Conservation (phyloP, 257 asterid genomes). For the Primulina eburnea region DNA sequence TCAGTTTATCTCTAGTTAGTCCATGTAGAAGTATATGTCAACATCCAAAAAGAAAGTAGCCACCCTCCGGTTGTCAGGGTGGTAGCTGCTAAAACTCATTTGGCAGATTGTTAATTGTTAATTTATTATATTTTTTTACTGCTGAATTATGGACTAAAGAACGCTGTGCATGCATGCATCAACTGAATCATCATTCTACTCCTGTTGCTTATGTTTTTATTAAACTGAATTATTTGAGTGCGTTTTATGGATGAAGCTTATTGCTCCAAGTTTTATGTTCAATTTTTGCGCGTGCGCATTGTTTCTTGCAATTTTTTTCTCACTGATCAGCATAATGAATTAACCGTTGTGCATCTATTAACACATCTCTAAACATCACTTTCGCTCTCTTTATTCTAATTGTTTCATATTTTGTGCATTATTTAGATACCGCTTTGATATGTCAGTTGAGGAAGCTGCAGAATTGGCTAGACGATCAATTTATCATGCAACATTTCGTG, state of each 20-base stretch:
- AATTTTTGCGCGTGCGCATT: background rate
- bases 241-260: background rate
- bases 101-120: background rate
- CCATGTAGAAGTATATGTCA: background rate
- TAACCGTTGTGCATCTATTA: background rate
- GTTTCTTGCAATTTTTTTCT: conserved; percentile 3
- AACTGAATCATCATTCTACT: too few relatives aligned
- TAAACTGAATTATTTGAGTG: background rate
- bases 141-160: too few relatives aligned
- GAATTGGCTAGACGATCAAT: conserved; percentile 82
- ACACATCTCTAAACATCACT: background rate
- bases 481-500: conserved; percentile 91
- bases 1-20: background rate
- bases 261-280: background rate
- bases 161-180: too few relatives aligned
- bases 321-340: background rate
- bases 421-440: conserved; percentile 52
- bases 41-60: too few relatives aligned
- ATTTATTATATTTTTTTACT: too few relatives aligned
- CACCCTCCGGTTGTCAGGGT: background rate
- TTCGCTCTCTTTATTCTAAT: conserved; percentile 6
- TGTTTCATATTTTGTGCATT: conserved; percentile 15
- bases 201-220: background rate
- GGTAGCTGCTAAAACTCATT: background rate
- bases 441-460: conserved; percentile 84